phyloP scores from a whole-genome alignment of 2,329 filamentous ascomycete species.

The Aspergillus oerlinghausenensis region DNA sequence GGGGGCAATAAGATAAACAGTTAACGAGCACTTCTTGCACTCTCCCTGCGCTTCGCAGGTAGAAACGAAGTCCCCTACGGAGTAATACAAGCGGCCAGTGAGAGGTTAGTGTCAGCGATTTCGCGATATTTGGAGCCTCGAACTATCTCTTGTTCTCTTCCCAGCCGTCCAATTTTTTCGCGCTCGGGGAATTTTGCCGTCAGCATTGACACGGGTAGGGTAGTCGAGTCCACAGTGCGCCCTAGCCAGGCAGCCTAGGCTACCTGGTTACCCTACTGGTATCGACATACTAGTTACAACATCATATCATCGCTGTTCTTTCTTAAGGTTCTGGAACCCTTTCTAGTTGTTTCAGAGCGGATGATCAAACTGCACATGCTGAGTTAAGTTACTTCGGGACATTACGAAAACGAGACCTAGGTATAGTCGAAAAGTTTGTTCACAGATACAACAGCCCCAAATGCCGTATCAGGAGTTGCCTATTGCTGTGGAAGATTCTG shows the following conservation, averaged over 20 bases:
- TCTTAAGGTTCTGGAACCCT: conserved; percentile 4
- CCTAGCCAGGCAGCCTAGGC: not conserved
- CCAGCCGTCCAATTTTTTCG: not conserved
- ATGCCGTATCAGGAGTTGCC: too few species aligned
- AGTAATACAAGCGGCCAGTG: too few species aligned
- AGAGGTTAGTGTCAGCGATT: not conserved
- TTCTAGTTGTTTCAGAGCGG: conserved; percentile 32
- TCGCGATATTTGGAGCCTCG: not conserved
- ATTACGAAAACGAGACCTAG: too few species aligned
- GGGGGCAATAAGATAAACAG: not conserved
- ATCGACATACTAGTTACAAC: too few species aligned
- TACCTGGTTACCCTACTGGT: too few species aligned
- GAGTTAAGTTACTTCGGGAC: conserved; percentile 6
- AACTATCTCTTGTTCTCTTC: not conserved
- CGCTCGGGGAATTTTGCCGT: not conserved
- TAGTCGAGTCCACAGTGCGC: not conserved
- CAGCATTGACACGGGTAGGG: not conserved
- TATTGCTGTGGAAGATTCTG: too few species aligned
- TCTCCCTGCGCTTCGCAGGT: not conserved
- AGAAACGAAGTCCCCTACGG: too few species aligned
- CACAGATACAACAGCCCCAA: too few species aligned
- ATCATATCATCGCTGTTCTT: not conserved
- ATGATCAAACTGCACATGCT: conserved; percentile 27
- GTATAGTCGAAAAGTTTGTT: too few species aligned
- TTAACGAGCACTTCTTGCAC: not conserved